These are phyloP conservation scores for Pestalotiopsis sp. DNA, from an alignment of 2,329 filamentous ascomycete genomes.

Conservation along the genomic window DNA sequence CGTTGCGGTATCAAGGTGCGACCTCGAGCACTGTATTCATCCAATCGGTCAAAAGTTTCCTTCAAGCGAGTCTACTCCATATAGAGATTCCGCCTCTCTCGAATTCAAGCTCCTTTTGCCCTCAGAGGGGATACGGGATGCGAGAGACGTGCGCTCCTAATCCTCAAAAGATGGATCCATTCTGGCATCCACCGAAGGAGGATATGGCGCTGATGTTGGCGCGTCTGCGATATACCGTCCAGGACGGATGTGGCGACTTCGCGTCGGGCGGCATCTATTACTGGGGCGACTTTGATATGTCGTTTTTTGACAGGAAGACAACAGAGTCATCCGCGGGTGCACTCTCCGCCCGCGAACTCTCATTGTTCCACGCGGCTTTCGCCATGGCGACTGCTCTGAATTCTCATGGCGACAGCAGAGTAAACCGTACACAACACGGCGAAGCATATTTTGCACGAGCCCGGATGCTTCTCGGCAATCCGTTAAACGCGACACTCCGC, in stretches of 20 bases:
- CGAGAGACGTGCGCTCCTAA: conserved; percentile 46
- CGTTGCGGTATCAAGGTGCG: conserved; percentile 49
- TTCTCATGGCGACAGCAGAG: conserved; percentile 31
- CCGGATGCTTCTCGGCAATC: conserved; percentile 46
- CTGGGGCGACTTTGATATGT: conserved; percentile 44
- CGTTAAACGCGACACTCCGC: conserved; percentile 45
- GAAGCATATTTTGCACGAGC: conserved; percentile 50
- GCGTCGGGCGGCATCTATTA: conserved; percentile 51
- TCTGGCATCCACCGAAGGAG: conserved; percentile 38
- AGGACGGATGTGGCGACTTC: conserved; percentile 46
- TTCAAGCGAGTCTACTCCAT: conserved; percentile 40
- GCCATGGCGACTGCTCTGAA: conserved; percentile 40
- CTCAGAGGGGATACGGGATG: conserved; percentile 49
- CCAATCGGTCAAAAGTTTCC: conserved; percentile 51
- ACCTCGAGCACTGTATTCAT: conserved; percentile 54
- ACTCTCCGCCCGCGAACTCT: conserved; percentile 38
- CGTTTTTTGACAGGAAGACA: conserved; percentile 25
- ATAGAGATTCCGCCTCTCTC: neutral
- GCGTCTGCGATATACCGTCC: conserved; percentile 46
- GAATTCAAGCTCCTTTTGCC: conserved; percentile 39
- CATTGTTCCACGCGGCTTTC: conserved; percentile 49
- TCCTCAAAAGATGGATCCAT: conserved; percentile 40
- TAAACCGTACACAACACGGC: conserved; percentile 36
- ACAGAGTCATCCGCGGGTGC: conserved; percentile 1
- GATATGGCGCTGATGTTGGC: conserved; percentile 42